These are phyloP conservation scores for Stellera chamaejasme DNA, from an alignment of 345 rosid genomes.

Conservation along the genomic window DNA sequence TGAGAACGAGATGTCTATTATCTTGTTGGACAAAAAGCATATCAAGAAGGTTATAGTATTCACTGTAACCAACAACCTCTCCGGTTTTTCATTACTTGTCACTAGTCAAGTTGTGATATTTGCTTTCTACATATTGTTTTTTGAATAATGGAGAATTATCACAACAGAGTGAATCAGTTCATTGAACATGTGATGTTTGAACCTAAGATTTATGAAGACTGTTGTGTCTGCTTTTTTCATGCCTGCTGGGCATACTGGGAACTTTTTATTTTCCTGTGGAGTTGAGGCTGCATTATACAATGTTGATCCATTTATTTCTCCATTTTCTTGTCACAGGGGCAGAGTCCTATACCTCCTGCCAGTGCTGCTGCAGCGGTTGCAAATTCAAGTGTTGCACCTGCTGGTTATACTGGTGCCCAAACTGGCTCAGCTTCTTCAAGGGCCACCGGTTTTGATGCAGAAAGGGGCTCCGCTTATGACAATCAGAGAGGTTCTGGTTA, in stretches of 20 bases:
- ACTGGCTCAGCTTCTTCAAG: slow-evolving; percentile 41
- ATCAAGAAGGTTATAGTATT: slow-evolving; percentile 44
- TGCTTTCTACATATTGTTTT: background rate
- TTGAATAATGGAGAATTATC: background rate
- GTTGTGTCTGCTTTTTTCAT: background rate
- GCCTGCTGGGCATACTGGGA: background rate
- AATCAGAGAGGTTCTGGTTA: slow-evolving; percentile 20
- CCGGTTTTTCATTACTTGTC: background rate
- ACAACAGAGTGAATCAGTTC: background rate
- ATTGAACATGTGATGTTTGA: background rate
- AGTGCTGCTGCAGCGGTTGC: slow-evolving; percentile 24
- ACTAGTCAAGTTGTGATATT: background rate
- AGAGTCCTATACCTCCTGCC: slow-evolving; percentile 24
- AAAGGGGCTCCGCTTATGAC: slow-evolving; percentile 23
- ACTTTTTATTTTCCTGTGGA: background rate
- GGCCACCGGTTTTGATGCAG: slow-evolving; percentile 23
- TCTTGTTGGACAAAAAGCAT: slow-evolving; percentile 38
- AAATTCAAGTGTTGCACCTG: slow-evolving; percentile 21
- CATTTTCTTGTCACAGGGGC: slow-evolving; percentile 31
- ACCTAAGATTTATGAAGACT: background rate
- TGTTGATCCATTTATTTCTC: slow-evolving; percentile 2
- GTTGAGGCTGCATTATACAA: background rate
- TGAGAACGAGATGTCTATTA: slow-evolving; percentile 46
- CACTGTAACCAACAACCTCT: slow-evolving; percentile 40
- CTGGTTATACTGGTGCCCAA: slow-evolving; percentile 51